These are phyloP conservation scores for Phytophthora sojae DNA, from an alignment of 352 stramenopile species.

Conservation along the genomic window DNA sequence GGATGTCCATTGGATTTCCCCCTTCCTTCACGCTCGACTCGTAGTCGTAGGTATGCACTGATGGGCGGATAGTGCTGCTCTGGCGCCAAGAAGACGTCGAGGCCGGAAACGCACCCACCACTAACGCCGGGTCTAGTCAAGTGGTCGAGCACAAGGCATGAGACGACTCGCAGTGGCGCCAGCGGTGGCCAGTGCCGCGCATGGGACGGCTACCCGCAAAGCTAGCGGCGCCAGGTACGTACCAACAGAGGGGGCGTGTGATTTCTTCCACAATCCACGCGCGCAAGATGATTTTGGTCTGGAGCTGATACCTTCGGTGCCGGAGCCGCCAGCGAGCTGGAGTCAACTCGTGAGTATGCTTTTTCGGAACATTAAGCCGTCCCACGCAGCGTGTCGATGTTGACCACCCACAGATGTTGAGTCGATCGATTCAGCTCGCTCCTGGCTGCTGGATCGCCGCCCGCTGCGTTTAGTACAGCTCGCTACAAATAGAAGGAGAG, in stretches of 20 bases:
- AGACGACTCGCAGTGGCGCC: constrained; percentile 12
- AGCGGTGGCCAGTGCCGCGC: constrained; percentile 19
- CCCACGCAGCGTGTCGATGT: not conserved
- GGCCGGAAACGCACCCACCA: constrained; percentile 1
- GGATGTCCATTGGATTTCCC: constrained; percentile 5
- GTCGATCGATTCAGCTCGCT: not conserved
- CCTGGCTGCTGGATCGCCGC: too few species aligned
- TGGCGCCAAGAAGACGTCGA: not conserved
- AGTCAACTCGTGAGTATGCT: not conserved
- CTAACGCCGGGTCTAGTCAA: constrained; percentile 4
- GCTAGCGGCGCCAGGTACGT: not conserved
- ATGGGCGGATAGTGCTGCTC: not conserved
- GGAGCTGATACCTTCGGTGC: constrained; percentile 3
- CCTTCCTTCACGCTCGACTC: not conserved
- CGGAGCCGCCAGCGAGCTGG: not conserved
- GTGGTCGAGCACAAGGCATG: constrained; percentile 1
- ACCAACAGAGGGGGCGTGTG: constrained; percentile 10
- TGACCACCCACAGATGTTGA: not conserved
- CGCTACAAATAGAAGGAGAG: too few species aligned
- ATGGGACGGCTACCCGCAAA: constrained; percentile 5
- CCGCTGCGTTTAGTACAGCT: too few species aligned
- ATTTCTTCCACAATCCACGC: constrained; percentile 32
- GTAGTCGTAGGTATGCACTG: not conserved
- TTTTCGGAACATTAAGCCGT: constrained; percentile 2
- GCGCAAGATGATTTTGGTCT: not conserved